A percentile compares a stretch with the other conserved stretches of the same genome.
Evolutionary conservation across 495 filamentous ascomycete species (phyloP).

Genomic region (Parathielavia appendiculata): DNA sequence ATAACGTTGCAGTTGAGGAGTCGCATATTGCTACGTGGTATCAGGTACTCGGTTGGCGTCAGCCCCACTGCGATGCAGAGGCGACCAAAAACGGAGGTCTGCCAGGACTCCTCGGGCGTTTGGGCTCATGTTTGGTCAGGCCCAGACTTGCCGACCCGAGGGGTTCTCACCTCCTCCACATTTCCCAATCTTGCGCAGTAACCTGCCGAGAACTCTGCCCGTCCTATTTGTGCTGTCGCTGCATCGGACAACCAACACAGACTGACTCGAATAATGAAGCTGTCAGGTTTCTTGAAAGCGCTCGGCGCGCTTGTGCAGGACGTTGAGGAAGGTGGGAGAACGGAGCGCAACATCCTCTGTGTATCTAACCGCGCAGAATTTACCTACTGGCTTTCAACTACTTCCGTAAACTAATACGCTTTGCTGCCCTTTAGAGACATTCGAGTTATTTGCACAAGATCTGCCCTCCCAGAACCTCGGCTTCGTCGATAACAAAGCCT

Average conservation of each 20-base stretch:
- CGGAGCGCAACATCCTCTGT: not conserved
- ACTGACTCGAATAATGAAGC: constrained; percentile 26
- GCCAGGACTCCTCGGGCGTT: not conserved
- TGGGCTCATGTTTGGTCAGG: not conserved
- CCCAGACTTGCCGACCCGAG: constrained; percentile 10
- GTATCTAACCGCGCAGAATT: not conserved
- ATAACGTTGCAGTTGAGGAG: not conserved
- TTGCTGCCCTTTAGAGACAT: constrained; percentile 59
- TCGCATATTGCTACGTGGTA: not conserved
- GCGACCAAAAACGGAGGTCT: too few relatives aligned
- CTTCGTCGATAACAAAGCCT: constrained; percentile 68
- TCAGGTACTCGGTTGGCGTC: not conserved
- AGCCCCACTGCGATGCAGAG: not conserved
- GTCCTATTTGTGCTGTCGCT: not conserved
- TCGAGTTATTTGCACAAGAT: constrained; percentile 72
- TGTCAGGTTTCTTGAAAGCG: constrained; percentile 32
- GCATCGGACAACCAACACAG: not conserved
- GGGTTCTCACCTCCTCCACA: constrained; percentile 11
- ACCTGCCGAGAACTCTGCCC: constrained; percentile 1
- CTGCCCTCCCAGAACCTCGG: constrained; percentile 76
- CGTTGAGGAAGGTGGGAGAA: constrained; percentile 18
- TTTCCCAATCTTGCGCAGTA: constrained; percentile 12
- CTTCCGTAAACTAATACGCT: constrained; percentile 5
- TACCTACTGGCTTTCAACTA: not conserved
- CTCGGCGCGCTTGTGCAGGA: constrained; percentile 44